Evolutionary conservation across 495 filamentous ascomycete species (phyloP).

Genomic region (Thermochaetoides thermophila): DNA sequence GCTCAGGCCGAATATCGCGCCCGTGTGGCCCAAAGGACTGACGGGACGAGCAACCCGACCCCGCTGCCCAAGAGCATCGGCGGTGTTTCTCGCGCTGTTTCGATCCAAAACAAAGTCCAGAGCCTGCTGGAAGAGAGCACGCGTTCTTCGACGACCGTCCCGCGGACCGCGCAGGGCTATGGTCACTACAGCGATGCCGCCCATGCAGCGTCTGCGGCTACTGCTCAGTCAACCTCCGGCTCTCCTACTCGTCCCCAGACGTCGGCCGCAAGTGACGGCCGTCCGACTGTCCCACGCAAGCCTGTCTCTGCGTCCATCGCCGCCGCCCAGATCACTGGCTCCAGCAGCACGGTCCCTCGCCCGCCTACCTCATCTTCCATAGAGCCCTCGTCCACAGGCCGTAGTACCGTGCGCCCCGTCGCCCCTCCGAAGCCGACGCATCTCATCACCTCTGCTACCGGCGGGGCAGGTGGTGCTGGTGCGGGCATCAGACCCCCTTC

Average conservation of each 20-base stretch:
- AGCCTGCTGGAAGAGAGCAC: slow-evolving; percentile 68
- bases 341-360: slow-evolving; percentile 1
- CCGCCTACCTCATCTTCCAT: no score
- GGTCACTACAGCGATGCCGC: slow-evolving; percentile 57
- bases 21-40: slow-evolving; percentile 50
- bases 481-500: slow-evolving; percentile 14
- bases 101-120: slow-evolving; percentile 84
- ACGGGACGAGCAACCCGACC: slow-evolving; percentile 19
- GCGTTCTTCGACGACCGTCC: slow-evolving; percentile 36
- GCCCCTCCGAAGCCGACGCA: slow-evolving; percentile 39
- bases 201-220: slow-evolving; percentile 7
- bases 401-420: slow-evolving; percentile 16
- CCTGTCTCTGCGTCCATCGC: slow-evolving; percentile 8
- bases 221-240: no score
- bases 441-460: slow-evolving; percentile 28
- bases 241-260: no score
- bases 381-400: no score
- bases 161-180: slow-evolving; percentile 76
- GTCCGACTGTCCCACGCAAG: slow-evolving; percentile 19
- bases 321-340: not conserved
- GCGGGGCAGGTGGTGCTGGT: slow-evolving; percentile 6
- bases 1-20: slow-evolving; percentile 85
- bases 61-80: slow-evolving; percentile 34
- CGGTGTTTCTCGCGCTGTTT: slow-evolving; percentile 51
- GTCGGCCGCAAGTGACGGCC: slow-evolving; percentile 1